phyloP scores from a whole-genome alignment of 352 stramenopile species.

The Pythium chondricola region DNA sequence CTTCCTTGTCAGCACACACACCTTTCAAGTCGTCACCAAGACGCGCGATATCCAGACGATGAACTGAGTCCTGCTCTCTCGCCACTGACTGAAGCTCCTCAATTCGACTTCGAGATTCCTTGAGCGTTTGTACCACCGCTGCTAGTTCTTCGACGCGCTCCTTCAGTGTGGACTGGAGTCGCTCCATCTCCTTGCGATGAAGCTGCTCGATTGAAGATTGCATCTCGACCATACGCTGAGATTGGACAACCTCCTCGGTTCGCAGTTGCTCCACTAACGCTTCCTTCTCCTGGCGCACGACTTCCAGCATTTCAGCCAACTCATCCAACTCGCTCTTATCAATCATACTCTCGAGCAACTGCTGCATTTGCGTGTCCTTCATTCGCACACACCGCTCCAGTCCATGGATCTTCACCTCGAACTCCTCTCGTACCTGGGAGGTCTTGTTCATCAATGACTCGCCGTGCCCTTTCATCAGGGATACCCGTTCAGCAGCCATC shows the following conservation, averaged over 20 bases:
- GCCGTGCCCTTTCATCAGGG: no score
- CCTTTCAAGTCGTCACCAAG: slow-evolving; percentile 44
- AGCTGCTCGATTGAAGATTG: slow-evolving; percentile 25
- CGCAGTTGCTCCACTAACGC: slow-evolving; percentile 38
- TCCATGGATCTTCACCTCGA: slow-evolving; percentile 35
- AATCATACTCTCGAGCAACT: slow-evolving; percentile 35
- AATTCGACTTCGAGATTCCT: slow-evolving; percentile 29
- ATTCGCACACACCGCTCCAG: slow-evolving; percentile 34
- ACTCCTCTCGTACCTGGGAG: slow-evolving; percentile 38
- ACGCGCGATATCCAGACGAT: slow-evolving; percentile 30
- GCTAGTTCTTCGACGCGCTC: slow-evolving; percentile 38
- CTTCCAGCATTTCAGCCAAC: slow-evolving; percentile 33
- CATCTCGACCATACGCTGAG: slow-evolving; percentile 23
- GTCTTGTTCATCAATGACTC: slow-evolving; percentile 32
- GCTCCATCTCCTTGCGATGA: slow-evolving; percentile 33
- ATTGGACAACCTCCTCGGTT: slow-evolving; percentile 30
- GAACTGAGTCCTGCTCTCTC: slow-evolving; percentile 21
- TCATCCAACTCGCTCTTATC: slow-evolving; percentile 42
- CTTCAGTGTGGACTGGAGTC: slow-evolving; percentile 35
- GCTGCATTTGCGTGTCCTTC: slow-evolving; percentile 41
- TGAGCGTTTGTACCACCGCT: slow-evolving; percentile 25
- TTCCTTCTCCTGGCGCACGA: slow-evolving; percentile 44
- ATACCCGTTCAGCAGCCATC: no score
- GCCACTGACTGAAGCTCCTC: slow-evolving; percentile 32
- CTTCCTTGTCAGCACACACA: slow-evolving; percentile 16